These are phyloP conservation scores for Globisporangium spiculum DNA, from an alignment of 352 stramenopile genomes.

Conservation along the genomic window DNA sequence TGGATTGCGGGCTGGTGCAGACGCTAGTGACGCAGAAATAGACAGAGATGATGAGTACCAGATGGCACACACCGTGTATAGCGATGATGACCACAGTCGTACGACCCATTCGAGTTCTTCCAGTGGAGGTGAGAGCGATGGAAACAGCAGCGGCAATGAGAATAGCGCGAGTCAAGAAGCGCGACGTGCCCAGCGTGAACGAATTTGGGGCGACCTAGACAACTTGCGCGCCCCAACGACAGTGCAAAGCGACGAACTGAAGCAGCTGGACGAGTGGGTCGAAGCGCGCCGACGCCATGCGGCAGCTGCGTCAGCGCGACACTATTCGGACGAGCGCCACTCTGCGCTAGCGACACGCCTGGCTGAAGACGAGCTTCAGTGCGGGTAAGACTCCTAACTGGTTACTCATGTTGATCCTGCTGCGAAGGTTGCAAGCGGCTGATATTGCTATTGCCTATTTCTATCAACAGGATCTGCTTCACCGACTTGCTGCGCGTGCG, in stretches of 20 bases:
- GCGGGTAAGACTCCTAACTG: constrained; percentile 27
- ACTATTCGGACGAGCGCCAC: constrained; percentile 53
- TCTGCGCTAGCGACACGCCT: constrained; percentile 45
- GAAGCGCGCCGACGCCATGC: constrained; percentile 32
- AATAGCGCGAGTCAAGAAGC: background rate
- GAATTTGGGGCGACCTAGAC: constrained; percentile 41
- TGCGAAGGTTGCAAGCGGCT: background rate
- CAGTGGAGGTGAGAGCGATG: constrained; percentile 12
- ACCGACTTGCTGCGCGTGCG: constrained; percentile 53
- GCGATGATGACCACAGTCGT: constrained; percentile 9
- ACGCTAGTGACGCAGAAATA: background rate
- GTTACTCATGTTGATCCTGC: background rate
- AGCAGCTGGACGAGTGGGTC: constrained; percentile 46
- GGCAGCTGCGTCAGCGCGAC: constrained; percentile 30
- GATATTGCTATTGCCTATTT: background rate
- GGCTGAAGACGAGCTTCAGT: constrained; percentile 64
- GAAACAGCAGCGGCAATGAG: constrained; percentile 4
- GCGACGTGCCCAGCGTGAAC: constrained; percentile 27
- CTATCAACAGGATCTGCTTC: constrained; percentile 53
- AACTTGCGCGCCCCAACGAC: constrained; percentile 6
- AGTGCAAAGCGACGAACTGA: constrained; percentile 36
- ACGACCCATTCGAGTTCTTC: background rate
- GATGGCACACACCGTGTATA: background rate
- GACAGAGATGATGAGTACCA: background rate
- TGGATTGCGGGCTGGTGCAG: constrained; percentile 1